Conservation (phyloP, 306 rosid species). For the Ceratonia siliqua region DNA sequence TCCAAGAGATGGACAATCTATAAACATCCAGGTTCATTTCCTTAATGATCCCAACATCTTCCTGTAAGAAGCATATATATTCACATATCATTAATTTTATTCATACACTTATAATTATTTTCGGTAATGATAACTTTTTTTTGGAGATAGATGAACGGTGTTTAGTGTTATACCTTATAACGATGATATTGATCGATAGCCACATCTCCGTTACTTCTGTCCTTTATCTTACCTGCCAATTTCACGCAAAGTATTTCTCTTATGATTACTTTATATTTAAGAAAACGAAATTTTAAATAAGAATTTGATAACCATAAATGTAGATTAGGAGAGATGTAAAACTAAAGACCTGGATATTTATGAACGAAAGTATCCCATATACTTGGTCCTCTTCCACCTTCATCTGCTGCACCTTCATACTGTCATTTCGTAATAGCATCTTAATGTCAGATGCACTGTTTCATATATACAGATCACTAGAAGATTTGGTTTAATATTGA, state of each 20-base stretch:
- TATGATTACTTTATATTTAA: no score
- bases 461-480: no score
- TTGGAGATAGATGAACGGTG: background rate
- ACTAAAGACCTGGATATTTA: conserved; percentile 14
- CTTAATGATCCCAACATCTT: background rate
- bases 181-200: conserved; percentile 55
- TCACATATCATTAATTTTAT: no score
- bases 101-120: no score
- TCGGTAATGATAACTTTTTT: no score
- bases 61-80: background rate
- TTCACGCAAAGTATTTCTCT: background rate
- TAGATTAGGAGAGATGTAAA: no score
- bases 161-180: conserved; percentile 37
- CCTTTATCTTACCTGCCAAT: conserved; percentile 43
- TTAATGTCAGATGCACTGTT: no score
- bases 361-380: conserved; percentile 4
- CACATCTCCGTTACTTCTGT: conserved; percentile 51
- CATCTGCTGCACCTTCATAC: conserved; percentile 2
- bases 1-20: background rate
- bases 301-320: no score
- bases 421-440: no score
- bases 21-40: background rate
- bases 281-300: no score
- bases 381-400: conserved; percentile 10
- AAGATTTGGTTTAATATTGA: no score